Conservation (phyloP, 169 alveolate species). For the Eimeria zaria region DNA sequence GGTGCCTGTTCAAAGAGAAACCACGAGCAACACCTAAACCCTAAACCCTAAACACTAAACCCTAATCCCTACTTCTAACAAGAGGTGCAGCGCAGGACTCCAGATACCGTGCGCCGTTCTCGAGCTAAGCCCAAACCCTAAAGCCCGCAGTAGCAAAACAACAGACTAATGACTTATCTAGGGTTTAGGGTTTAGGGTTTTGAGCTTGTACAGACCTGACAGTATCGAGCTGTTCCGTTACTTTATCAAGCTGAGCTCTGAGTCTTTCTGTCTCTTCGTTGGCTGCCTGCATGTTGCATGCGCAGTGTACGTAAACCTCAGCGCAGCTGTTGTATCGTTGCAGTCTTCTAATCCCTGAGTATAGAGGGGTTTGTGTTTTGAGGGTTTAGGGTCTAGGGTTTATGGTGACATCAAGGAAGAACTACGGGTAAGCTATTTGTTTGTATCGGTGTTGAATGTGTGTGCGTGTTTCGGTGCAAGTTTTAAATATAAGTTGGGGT, state of each 20-base stretch:
- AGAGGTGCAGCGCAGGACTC: not conserved
- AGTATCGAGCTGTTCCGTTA: constrained; percentile 49
- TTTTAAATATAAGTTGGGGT: not conserved
- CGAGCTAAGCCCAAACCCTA: not conserved
- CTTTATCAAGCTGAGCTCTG: not conserved
- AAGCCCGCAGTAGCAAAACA: not conserved
- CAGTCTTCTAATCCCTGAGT: not conserved
- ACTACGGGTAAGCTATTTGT: not conserved
- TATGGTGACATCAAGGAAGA: no score
- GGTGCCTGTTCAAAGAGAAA: not conserved
- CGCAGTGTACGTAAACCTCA: not conserved
- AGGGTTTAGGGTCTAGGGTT: no score
- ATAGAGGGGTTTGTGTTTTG: not conserved
- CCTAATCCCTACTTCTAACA: not conserved
- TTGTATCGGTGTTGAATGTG: not conserved
- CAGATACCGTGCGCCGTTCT: not conserved
- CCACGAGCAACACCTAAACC: not conserved
- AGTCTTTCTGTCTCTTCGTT: constrained; percentile 39
- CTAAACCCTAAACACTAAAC: not conserved
- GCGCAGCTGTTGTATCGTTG: not conserved
- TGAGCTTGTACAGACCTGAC: not conserved
- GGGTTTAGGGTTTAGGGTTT: constrained; percentile 8
- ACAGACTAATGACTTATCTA: not conserved
- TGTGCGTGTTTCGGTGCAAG: not conserved
- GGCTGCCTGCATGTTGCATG: not conserved